A percentile compares a stretch with the other conserved stretches of the same genome.
These are phyloP conservation scores for Carex kokanica DNA, from an alignment of 176 grass and related monocot species.

Conservation along the genomic window DNA sequence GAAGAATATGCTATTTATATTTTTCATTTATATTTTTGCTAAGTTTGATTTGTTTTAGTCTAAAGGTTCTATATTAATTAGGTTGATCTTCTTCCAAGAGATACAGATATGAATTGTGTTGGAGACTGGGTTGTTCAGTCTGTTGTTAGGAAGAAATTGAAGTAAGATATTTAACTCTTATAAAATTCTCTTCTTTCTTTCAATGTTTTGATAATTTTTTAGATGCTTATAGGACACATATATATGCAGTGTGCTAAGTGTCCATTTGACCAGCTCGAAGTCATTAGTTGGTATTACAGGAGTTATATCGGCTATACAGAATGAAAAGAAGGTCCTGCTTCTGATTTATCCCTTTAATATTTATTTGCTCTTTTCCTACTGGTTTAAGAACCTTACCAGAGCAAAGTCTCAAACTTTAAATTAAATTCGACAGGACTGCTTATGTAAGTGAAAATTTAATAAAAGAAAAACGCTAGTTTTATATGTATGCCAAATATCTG, in stretches of 20 bases:
- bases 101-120: conserved; percentile 78
- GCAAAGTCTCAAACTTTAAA: background rate
- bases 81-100: conserved; percentile 88
- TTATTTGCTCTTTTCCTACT: background rate
- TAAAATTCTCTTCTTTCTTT: background rate
- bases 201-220: background rate
- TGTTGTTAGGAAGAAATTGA: conserved; percentile 80
- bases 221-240: background rate
- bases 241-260: conserved; percentile 57
- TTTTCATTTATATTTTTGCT: background rate
- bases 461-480: background rate
- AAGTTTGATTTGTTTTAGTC: background rate
- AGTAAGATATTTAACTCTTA: conserved; percentile 34
- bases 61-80: conserved; percentile 14
- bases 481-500: background rate
- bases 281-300: conserved; percentile 90
- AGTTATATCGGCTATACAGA: conserved; percentile 88
- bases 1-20: background rate
- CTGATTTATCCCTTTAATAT: background rate
- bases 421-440: background rate
- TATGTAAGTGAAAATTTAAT: background rate
- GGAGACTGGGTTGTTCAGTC: conserved; percentile 91
- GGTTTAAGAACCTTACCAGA: background rate
- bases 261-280: conserved; percentile 95
- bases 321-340: conserved; percentile 77